These are phyloP conservation scores for Geotrichum aggregatum DNA, from an alignment of 1,139 yeast genomes.

Conservation along the genomic window DNA sequence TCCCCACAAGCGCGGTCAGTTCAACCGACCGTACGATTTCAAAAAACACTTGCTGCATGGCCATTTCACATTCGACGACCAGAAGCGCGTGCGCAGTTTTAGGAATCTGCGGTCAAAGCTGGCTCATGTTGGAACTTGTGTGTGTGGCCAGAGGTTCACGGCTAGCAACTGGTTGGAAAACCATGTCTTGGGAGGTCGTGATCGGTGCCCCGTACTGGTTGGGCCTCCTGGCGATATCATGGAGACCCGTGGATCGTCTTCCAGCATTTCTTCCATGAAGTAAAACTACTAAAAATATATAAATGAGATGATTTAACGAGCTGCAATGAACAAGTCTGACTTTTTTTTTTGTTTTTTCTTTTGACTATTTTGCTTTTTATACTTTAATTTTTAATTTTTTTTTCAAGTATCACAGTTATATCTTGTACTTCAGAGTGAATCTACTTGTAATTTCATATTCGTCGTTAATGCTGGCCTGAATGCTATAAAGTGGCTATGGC, in stretches of 20 bases:
- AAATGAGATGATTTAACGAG: background rate
- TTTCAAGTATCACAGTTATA: no score
- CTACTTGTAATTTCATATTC: background rate
- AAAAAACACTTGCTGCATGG: conserved; percentile 63
- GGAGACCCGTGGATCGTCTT: background rate
- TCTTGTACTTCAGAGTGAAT: no score
- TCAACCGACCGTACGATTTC: conserved; percentile 66
- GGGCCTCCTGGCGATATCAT: background rate
- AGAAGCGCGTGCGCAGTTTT: conserved; percentile 43
- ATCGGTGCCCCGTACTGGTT: conserved; percentile 24
- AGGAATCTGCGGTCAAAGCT: conserved; percentile 56
- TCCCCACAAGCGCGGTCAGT: conserved; percentile 57
- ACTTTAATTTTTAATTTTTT: background rate
- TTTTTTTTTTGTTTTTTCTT: background rate
- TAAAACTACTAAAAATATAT: background rate
- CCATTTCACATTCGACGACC: conserved; percentile 54
- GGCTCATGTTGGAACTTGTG: conserved; percentile 51
- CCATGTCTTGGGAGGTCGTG: conserved; percentile 46
- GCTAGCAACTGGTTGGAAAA: conserved; percentile 56
- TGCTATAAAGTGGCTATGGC: background rate
- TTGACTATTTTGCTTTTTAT: background rate
- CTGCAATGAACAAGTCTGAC: background rate
- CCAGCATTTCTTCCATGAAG: conserved; percentile 6
- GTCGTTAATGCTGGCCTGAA: background rate
- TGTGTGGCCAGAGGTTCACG: conserved; percentile 51